A percentile compares a stretch with the other conserved stretches of the same genome.
Evolutionary conservation across 768 basidiomycete genomes (phyloP).

Genomic region (Pholiota conissans): DNA sequence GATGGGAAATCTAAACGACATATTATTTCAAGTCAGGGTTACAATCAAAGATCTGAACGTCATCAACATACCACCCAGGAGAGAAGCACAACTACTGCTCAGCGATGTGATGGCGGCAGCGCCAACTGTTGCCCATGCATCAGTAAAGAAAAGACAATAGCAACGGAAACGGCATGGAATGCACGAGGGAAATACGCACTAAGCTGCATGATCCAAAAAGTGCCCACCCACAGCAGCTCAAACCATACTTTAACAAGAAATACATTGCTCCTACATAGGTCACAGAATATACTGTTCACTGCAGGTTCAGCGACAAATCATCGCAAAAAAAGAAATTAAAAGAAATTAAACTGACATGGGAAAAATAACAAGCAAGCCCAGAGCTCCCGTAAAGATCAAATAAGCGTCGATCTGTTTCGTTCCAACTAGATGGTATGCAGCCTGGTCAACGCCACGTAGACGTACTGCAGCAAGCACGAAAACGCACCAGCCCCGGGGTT

Average conservation of each 20-base stretch:
- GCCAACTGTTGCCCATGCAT: slow-evolving; percentile 16
- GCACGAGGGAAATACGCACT: slow-evolving; percentile 38
- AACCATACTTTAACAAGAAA: slow-evolving; percentile 70
- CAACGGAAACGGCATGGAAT: background rate
- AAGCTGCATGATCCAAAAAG: slow-evolving; percentile 60
- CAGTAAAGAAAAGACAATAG: background rate
- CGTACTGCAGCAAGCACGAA: too few species aligned
- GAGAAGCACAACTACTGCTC: slow-evolving; percentile 17
- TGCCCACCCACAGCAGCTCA: slow-evolving; percentile 60
- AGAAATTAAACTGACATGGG: slow-evolving; percentile 46
- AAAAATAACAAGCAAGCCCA: slow-evolving; percentile 59
- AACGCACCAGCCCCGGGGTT: slow-evolving; percentile 39
- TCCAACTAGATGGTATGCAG: slow-evolving; percentile 10
- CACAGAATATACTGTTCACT: slow-evolving; percentile 56
- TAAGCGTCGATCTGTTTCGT: slow-evolving; percentile 55
- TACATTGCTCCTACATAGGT: slow-evolving; percentile 50
- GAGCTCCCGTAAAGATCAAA: slow-evolving; percentile 58
- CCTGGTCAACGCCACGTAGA: too few species aligned
- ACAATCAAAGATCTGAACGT: background rate
- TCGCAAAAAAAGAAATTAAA: background rate
- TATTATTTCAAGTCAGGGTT: background rate
- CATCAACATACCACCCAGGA: slow-evolving; percentile 7
- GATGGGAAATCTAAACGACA: background rate
- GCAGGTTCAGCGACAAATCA: background rate
- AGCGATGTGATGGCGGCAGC: slow-evolving; percentile 23